phyloP scores from a whole-genome alignment of 257 asterid species.

The Solanum lignicaule region DNA sequence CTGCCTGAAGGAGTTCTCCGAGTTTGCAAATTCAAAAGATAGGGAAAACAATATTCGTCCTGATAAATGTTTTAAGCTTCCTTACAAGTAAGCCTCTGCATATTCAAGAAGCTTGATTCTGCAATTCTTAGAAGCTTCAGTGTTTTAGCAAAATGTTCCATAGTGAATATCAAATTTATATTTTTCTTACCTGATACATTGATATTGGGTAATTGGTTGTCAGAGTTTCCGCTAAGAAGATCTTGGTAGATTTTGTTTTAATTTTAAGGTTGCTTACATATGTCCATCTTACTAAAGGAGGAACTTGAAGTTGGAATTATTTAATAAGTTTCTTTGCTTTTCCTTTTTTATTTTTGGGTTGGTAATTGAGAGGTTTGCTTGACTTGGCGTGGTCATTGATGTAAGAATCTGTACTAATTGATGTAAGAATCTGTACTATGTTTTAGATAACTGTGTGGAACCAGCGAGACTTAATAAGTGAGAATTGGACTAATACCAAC shows the following conservation, averaged over 20 bases:
- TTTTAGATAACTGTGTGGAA: not conserved
- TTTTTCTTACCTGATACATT: not conserved
- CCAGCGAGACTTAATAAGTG: not conserved
- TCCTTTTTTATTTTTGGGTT: not conserved
- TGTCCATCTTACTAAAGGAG: not conserved
- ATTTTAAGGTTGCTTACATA: not conserved
- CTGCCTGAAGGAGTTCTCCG: slow-evolving; percentile 95
- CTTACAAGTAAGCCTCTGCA: slow-evolving; percentile 66
- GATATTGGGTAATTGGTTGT: not conserved
- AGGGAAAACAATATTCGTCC: slow-evolving; percentile 79
- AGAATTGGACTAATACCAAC: not conserved
- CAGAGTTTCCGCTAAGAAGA: not conserved
- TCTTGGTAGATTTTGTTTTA: not conserved
- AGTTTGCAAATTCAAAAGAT: slow-evolving; percentile 85
- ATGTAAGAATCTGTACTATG: not conserved
- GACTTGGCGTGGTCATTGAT: not conserved
- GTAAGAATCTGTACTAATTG: not conserved
- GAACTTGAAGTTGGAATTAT: too few species aligned
- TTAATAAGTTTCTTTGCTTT: too few species aligned
- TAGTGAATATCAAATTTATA: not conserved
- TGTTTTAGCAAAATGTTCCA: not conserved
- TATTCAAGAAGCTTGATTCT: not conserved
- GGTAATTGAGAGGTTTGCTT: not conserved
- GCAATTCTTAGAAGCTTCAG: not conserved
- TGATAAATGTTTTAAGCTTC: slow-evolving; percentile 85